Conservation (phyloP, 2,329 filamentous ascomycete species). For the Penicillium crustosum region DNA sequence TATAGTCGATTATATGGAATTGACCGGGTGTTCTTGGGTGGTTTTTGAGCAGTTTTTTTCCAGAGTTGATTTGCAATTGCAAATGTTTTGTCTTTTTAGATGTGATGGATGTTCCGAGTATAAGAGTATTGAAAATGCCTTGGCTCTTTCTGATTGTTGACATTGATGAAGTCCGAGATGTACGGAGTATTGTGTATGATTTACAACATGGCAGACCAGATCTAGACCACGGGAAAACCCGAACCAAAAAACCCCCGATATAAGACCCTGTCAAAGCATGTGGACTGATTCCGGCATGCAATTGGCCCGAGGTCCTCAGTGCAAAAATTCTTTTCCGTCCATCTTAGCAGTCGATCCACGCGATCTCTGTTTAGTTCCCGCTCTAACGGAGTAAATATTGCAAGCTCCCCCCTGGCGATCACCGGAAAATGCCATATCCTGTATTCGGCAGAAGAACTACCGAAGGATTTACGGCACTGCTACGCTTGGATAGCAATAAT, state of each 20-base stretch:
- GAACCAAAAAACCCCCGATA: not conserved
- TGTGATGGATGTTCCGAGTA: not conserved
- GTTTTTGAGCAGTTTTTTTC: not conserved
- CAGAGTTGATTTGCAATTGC: not conserved
- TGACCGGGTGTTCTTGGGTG: too few relatives aligned
- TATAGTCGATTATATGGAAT: not conserved
- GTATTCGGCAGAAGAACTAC: not conserved
- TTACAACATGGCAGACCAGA: not conserved
- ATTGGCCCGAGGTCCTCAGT: not conserved
- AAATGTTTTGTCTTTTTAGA: too few relatives aligned
- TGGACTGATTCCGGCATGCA: not conserved
- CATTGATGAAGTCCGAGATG: not conserved
- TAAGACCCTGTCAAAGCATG: not conserved
- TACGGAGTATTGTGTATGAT: not conserved
- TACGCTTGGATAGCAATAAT: not conserved
- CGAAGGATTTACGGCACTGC: not conserved
- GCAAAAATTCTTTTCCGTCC: slow-evolving; percentile 1
- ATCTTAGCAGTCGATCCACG: slow-evolving; percentile 2
- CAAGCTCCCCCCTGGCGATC: slow-evolving; percentile 12
- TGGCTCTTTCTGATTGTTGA: not conserved
- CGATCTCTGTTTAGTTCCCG: slow-evolving; percentile 11
- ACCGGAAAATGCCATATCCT: not conserved
- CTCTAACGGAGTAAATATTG: not conserved
- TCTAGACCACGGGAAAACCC: slow-evolving; percentile 2
- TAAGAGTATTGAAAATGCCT: not conserved